Evolutionary conservation across 257 asterid genomes (phyloP), one percentile per base, ranked within the genome.

Genomic region (Rauvolfia tetraphylla): DNA sequence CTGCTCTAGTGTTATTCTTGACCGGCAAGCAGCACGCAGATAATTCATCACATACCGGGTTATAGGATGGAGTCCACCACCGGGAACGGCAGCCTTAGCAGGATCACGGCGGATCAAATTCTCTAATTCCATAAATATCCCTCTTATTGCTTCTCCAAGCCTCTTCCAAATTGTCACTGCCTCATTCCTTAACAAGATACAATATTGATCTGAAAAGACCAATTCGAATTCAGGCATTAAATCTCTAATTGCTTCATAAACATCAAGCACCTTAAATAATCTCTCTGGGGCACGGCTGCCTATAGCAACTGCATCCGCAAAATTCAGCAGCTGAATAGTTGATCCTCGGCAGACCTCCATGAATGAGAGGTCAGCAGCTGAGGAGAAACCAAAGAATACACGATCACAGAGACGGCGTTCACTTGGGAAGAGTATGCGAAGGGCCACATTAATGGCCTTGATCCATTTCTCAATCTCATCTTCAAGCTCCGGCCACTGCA

Each of bases 231-330:
- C 97, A 67, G 99, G 98, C 87, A 91, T 86, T 70, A 95, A 83
- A 69, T 95, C 98, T 81, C 97, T 88, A 29, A 95, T 87, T 7
- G 96, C 86, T 78, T 95, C 99, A 42, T 90, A 95, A 48, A 95
- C 94, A 73, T 95, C 99, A 5, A 95, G 87, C 46, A 95, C 96
- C 85, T 89, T 92, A 84, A 95, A 95, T 63, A 95, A 77, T 73
- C 98, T 86, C 86, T 95, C 99, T 0, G 98, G 98, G 1, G 98
- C 96, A n/a, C 98, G 90, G 78, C 98, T 93, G 5, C 97, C 93
- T 18, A 88, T 91, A 0, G 97, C 96, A 20, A 95, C 93, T 0
- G 96, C 99, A 62, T 95, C 98, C 0, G 99, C 99, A 23, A 95
- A 95, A 78, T 89, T 91, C 83, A 95, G 76, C 61, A 95, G 88